Evolutionary conservation across 73 alveolate genomes (phyloP).

Genomic region (Symbiodinium pilosum): DNA sequence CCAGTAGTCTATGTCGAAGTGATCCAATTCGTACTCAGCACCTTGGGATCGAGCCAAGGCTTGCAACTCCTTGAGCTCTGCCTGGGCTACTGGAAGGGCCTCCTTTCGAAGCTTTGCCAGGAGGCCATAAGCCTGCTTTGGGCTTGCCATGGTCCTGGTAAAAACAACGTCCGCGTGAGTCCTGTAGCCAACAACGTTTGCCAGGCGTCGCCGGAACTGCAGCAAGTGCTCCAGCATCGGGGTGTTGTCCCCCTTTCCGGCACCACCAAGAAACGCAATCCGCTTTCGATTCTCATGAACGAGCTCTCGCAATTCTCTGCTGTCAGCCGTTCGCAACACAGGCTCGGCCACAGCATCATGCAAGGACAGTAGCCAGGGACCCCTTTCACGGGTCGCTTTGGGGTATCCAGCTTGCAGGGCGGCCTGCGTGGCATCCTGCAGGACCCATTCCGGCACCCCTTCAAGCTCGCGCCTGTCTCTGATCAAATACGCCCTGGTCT

Average conservation of each 20-base stretch:
- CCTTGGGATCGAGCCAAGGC: constrained; percentile 22
- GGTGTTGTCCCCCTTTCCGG: constrained; percentile 55
- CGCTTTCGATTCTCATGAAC: constrained; percentile 25
- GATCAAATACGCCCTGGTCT: constrained; percentile 37
- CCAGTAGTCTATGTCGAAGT: constrained; percentile 48
- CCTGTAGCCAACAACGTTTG: constrained; percentile 65
- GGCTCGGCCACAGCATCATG: constrained; percentile 28
- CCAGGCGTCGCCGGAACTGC: constrained; percentile 37
- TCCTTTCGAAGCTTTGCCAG: constrained; percentile 42
- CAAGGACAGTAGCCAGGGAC: constrained; percentile 65
- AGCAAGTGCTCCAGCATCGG: constrained; percentile 49
- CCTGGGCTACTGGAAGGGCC: constrained; percentile 34
- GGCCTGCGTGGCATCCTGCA: neutral
- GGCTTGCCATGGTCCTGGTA: constrained; percentile 45
- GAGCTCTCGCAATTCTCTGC: constrained; percentile 10
- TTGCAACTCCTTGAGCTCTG: constrained; percentile 25
- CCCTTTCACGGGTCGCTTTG: constrained; percentile 7
- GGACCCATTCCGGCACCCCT: constrained; percentile 41
- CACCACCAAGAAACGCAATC: constrained; percentile 29
- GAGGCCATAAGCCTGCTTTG: constrained; percentile 46
- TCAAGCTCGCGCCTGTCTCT: constrained; percentile 16
- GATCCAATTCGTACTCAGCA: constrained; percentile 20
- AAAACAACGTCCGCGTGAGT: constrained; percentile 44
- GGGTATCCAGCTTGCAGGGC: constrained; percentile 47
- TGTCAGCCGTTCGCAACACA: neutral